These are phyloP conservation scores for Penicillium odoratum DNA, from an alignment of 495 filamentous ascomycete genomes.

Conservation along the genomic window DNA sequence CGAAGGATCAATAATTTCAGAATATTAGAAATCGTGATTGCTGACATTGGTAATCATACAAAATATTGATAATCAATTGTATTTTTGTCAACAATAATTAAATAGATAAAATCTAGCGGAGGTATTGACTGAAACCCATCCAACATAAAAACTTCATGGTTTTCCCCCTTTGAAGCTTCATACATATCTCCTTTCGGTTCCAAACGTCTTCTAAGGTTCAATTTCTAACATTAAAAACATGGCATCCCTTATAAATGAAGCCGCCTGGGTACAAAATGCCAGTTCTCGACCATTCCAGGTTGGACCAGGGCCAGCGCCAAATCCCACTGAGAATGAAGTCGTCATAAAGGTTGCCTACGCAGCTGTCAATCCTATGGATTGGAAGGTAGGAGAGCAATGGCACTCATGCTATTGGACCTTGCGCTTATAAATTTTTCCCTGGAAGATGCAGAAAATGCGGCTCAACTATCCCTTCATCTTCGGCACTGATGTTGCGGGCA, in stretches of 20 bases:
- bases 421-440: background rate
- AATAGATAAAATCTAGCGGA: no score
- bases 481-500: slow-evolving; percentile 45
- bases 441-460: slow-evolving; percentile 7
- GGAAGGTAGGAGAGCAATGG: slow-evolving; percentile 11
- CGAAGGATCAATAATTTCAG: no score
- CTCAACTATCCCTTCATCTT: slow-evolving; percentile 23
- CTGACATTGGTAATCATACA: no score
- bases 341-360: slow-evolving; percentile 26
- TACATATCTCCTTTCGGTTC: background rate
- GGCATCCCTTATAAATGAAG: slow-evolving; percentile 12
- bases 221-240: background rate
- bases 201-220: background rate
- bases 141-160: no score
- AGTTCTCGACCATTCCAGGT: slow-evolving; percentile 12
- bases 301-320: slow-evolving; percentile 15
- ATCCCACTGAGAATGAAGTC: slow-evolving; percentile 19
- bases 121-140: no score
- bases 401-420: background rate
- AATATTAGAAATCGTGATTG: no score
- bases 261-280: slow-evolving; percentile 11
- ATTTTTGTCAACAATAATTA: no score
- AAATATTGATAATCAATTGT: no score
- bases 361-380: slow-evolving; percentile 23
- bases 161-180: background rate